These are phyloP conservation scores for Colletotrichum musicola DNA, from an alignment of 2,329 filamentous ascomycete species.

Conservation along the genomic window DNA sequence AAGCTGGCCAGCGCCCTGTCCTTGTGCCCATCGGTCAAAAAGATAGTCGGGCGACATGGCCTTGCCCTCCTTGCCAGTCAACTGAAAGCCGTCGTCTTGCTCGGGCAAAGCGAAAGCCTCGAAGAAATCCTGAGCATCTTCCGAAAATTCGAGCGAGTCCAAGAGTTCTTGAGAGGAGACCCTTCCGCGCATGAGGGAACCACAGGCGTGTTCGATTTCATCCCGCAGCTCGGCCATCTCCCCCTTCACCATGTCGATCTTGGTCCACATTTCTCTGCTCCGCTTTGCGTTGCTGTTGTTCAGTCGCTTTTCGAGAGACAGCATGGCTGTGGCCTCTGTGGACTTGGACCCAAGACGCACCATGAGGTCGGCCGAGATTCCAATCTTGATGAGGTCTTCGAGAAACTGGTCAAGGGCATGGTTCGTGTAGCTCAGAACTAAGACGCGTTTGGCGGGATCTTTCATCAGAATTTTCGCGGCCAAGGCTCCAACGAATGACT, in stretches of 20 bases:
- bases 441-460: conserved; percentile 62
- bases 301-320: conserved; percentile 60
- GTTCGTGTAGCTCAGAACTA: conserved; percentile 78
- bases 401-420: conserved; percentile 76
- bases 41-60: conserved; percentile 61
- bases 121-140: conserved; percentile 63
- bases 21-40: conserved; percentile 64
- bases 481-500: conserved; percentile 79
- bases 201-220: conserved; percentile 45
- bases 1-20: conserved; percentile 60
- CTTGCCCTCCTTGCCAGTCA: conserved; percentile 61
- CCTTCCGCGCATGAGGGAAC: conserved; percentile 25
- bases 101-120: conserved; percentile 67
- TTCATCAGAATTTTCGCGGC: conserved; percentile 68
- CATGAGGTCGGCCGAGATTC: conserved; percentile 63
- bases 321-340: conserved; percentile 58
- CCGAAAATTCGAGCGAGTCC: conserved; percentile 64
- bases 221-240: conserved; percentile 47
- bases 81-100: conserved; percentile 57
- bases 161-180: conserved; percentile 48
- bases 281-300: conserved; percentile 46
- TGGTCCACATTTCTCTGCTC: conserved; percentile 49
- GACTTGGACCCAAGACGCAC: conserved; percentile 74
- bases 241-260: conserved; percentile 57
- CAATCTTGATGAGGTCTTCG: conserved; percentile 70